Evolutionary conservation across 257 asterid species (phyloP).

Genomic region (Solanum arcanum): DNA sequence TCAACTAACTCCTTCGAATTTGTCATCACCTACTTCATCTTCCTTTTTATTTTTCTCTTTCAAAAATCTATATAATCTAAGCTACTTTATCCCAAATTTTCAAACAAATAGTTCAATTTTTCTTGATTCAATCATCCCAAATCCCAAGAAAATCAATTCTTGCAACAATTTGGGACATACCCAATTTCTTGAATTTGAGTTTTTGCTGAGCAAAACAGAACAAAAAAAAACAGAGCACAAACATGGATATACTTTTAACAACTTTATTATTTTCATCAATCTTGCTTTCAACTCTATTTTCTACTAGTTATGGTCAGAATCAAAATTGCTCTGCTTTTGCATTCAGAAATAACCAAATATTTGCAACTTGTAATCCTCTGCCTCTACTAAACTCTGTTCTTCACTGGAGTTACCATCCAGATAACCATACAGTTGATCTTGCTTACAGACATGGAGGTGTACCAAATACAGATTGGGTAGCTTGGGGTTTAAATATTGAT

Average conservation of each 20-base stretch:
- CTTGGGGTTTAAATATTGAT: conserved; percentile 47
- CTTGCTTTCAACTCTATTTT: neutral
- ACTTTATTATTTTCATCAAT: conserved; percentile 6
- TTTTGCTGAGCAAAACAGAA: neutral
- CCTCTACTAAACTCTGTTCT: conserved; percentile 47
- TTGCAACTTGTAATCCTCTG: conserved; percentile 25
- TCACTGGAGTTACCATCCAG: conserved; percentile 50
- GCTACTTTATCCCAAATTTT: neutral
- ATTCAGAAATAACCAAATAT: conserved; percentile 17
- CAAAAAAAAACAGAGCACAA: neutral
- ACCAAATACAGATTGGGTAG: conserved; percentile 40
- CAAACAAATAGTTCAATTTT: neutral
- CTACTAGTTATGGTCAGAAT: conserved; percentile 11
- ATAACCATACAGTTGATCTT: conserved; percentile 38
- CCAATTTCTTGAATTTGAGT: neutral
- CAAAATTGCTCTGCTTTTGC: conserved; percentile 14
- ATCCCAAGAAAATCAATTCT: neutral
- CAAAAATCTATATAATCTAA: neutral
- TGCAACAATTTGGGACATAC: neutral
- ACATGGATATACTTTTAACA: conserved; percentile 11
- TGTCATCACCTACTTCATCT: neutral
- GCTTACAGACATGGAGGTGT: conserved; percentile 51
- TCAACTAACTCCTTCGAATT: neutral
- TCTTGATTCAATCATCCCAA: neutral
- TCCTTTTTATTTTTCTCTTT: neutral